Base-by-base conservation (phyloP, 148 eudicot genomes). In the Amaranthus hypochondriacus region DNA sequence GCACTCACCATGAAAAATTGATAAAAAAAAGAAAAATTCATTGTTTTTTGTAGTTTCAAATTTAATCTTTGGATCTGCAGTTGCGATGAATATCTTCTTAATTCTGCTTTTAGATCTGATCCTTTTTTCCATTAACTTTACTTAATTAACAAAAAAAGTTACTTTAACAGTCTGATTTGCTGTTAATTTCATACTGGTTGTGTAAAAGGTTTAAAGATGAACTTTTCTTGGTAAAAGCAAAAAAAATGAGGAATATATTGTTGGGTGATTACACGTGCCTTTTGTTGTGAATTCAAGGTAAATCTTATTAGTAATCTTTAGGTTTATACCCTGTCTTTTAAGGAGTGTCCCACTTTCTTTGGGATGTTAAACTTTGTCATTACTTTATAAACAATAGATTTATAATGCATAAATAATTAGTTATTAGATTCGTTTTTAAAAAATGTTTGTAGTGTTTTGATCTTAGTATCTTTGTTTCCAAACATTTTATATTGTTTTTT, bases 31-130 rank as follows among this genome's bases (percentile, higher is more conserved):
- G 18, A 18, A 28, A 0, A 28, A 28, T 28, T 46, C 6, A 18
- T 18, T 18, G 39, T 18, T 0, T 2, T 6, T 68, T 65, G 1
- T 42, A 55, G 59, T 68, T 57, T 62, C 18, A 61, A 51, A n/a
- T 44, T 28, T 11, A 54, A 73, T 72, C 73, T 15, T 67, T 73
- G 80, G 79, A 79, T 78, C 80, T 76, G 63, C 57, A 57, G n/a
- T 58, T 73, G 13, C 56, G 62, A 60, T 66, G 64, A 47, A 43
- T 62, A 43, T 66, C 39, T 50, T 42, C 2, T 39, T 52, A 9
- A 72, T 12, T 52, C 28, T 69, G 68, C 44, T 76, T 6, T 49
- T 83, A 14, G 85, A 83, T 76, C 80, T 83, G 70, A 75, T 70
- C 57, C 43, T 4, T 13, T 49, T 15, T 39, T 28, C 49, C 47